phyloP scores from a whole-genome alignment of 192 early-diverging fungal species.

The Podila epicladia region DNA sequence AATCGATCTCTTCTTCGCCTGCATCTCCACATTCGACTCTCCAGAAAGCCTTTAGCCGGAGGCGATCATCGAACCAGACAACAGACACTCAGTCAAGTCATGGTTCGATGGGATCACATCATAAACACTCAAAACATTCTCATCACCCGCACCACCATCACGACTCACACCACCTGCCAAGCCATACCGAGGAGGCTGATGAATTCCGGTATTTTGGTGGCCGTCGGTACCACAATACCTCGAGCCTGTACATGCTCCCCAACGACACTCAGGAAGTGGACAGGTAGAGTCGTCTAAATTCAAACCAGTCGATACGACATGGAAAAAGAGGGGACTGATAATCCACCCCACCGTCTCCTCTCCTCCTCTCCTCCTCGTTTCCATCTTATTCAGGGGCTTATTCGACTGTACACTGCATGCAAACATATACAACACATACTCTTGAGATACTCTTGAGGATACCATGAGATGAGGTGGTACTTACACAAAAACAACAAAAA shows the following conservation, averaged over 20 bases:
- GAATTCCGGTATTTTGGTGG: conserved; percentile 27
- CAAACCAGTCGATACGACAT: neutral
- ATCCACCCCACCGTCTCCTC: neutral
- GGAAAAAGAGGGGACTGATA: neutral
- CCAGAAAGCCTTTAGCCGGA: conserved; percentile 16
- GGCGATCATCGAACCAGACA: conserved; percentile 46
- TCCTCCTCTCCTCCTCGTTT: neutral
- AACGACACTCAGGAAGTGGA: conserved; percentile 49
- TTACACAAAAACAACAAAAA: too few relatives aligned
- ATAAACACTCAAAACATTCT: too few relatives aligned
- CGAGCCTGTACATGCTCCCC: conserved; percentile 36
- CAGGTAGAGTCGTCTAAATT: conserved; percentile 17
- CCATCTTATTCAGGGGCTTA: too few relatives aligned
- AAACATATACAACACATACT: too few relatives aligned
- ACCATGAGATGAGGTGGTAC: too few relatives aligned
- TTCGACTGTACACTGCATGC: too few relatives aligned
- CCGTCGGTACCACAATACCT: conserved; percentile 39
- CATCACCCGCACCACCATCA: conserved; percentile 3
- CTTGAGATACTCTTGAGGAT: too few relatives aligned
- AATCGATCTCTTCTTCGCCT: conserved; percentile 4
- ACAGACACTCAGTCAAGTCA: conserved; percentile 21
- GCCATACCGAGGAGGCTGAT: conserved; percentile 14
- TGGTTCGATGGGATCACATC: conserved; percentile 4
- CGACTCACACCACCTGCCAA: neutral
- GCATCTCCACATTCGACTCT: neutral